These are phyloP conservation scores for Solanum hybrid DNA, from an alignment of 305 asterid genomes.

Conservation along the genomic window DNA sequence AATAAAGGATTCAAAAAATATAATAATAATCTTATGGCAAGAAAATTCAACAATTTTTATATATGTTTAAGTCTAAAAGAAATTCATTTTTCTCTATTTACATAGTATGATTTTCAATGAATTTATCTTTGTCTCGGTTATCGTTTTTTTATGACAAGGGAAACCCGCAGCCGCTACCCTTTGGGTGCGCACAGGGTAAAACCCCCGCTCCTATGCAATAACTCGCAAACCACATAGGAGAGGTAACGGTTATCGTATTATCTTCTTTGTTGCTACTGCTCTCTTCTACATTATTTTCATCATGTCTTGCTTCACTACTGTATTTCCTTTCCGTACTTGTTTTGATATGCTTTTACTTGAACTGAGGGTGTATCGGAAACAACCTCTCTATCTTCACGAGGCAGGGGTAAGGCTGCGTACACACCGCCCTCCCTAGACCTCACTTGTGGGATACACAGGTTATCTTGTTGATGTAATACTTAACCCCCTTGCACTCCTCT, in stretches of 20 bases:
- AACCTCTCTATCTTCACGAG: neutral
- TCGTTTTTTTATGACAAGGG: neutral
- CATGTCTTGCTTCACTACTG: neutral
- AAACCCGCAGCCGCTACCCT: no score
- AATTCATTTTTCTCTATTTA: neutral
- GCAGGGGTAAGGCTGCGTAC: neutral
- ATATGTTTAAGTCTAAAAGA: neutral
- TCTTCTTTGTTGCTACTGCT: neutral
- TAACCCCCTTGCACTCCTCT: neutral
- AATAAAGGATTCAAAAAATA: no score
- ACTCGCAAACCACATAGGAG: no score
- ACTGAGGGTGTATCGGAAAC: neutral
- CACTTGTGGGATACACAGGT: neutral
- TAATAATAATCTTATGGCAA: no score
- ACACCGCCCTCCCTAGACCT: neutral
- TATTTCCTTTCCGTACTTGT: neutral
- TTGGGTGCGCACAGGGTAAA: no score
- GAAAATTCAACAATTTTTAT: no score
- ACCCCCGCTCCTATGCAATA: no score
- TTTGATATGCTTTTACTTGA: neutral
- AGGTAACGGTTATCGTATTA: neutral
- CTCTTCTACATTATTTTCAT: neutral
- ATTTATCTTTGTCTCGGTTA: neutral
- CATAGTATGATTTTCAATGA: neutral
- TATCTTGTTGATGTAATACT: neutral